phyloP scores from a whole-genome alignment of 441 rosid genomes.

The Aleurites moluccanus region DNA sequence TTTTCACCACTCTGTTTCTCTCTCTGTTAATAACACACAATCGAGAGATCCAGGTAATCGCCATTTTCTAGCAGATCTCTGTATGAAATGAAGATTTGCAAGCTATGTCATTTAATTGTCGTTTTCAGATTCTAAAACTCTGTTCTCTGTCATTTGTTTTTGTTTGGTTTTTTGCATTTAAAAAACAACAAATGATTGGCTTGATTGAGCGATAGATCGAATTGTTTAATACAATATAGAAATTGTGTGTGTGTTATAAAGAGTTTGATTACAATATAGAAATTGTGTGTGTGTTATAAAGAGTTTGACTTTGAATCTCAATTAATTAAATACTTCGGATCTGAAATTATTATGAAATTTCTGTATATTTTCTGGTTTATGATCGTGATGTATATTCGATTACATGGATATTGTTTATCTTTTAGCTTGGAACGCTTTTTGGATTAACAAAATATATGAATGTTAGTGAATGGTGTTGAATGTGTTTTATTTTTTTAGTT shows the following conservation, averaged over 20 bases:
- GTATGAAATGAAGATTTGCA: background rate
- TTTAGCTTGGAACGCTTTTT: background rate
- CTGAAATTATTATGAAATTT: conserved; percentile 22
- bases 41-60: conserved; percentile 24
- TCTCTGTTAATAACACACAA: background rate
- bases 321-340: conserved; percentile 33
- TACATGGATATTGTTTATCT: background rate
- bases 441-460: background rate
- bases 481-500: background rate
- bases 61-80: background rate
- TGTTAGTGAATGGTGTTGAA: background rate
- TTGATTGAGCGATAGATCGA: conserved; percentile 42
- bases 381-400: background rate
- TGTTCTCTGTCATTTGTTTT: background rate
- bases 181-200: background rate
- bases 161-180: too few relatives aligned
- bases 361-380: background rate
- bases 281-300: background rate
- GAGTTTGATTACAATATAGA: too few relatives aligned
- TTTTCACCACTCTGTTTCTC: background rate
- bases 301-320: conserved; percentile 16
- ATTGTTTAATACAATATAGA: conserved; percentile 11
- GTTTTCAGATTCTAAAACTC: background rate
- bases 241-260: background rate
- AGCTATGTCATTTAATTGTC: background rate